Evolutionary conservation across 1,139 yeast species (phyloP), one percentile per base, ranked within the genome.

Genomic region (Candida sojae): DNA sequence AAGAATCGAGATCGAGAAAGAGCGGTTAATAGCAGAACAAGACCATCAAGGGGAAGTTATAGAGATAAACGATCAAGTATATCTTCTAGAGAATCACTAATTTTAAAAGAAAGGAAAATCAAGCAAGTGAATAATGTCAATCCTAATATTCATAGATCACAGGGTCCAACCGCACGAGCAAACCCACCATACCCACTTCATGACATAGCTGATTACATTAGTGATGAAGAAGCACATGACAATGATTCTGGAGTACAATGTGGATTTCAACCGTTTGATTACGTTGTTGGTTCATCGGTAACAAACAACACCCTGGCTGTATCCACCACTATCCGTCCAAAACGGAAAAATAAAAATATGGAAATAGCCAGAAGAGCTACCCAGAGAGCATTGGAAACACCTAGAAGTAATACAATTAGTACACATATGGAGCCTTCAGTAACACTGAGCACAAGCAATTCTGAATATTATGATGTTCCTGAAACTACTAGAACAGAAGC

Each of bases 121-220:
- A 38, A 36, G 17, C 34, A 23, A 26, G 9, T 11, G 30, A 44
- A 41, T 25, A 21, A 21, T 7, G 36, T 30, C n/a, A 29, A 25
- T 35, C 30, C 21, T n/a, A 30, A 28, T 29, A 17, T 3, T 28
- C 26, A 11, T 10, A 12, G 21, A 43, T 7, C 25, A 13, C 30
- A 13, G n/a, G 33, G 30, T 25, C n/a, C 25, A 12, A 13, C 21
- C 25, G 32, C 17, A 26, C 13, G 21, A 11, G 13, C 40, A 8
- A 30, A 39, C n/a, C 46, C 41, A 25, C 53, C 53, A 12, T 50
- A 50, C 26, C 53, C 53, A 6, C 39, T 50, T 11, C 26, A 46
- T 38, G 53, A 50, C 42, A 44, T 47, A 8, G 33, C 36, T 4
- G 46, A 45, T 25, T 21, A 17, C 12, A 9, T 26, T 29, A 39